Evolutionary conservation across 1,284 basidiomycete species (phyloP).

Genomic region (Leccinum ponderosum): DNA sequence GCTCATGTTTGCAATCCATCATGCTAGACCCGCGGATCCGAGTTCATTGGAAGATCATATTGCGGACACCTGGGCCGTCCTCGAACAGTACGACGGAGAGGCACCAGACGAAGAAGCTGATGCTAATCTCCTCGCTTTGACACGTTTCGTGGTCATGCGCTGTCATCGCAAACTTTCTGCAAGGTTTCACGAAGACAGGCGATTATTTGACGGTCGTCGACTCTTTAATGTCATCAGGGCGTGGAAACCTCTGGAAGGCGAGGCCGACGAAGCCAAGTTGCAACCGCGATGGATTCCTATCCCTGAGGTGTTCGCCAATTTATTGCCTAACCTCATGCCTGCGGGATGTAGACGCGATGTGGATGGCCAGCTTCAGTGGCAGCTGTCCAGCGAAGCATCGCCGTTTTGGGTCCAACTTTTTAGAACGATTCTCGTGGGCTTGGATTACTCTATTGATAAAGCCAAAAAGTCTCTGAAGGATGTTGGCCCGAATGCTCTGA

Average conservation of each 20-base stretch:
- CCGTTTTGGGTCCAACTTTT: background rate
- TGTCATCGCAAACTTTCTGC: background rate
- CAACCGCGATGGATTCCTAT: background rate
- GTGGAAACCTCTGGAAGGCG: background rate
- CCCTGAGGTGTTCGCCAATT: background rate
- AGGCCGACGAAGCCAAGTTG: background rate
- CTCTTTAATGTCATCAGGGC: background rate
- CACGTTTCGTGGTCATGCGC: background rate
- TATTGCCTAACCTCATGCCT: too few relatives aligned
- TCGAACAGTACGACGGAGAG: background rate
- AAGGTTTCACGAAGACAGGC: background rate
- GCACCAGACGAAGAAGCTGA: background rate
- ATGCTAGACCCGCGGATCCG: background rate
- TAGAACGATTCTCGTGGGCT: background rate
- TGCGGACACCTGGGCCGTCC: background rate
- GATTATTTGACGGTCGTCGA: background rate
- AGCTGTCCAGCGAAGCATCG: background rate
- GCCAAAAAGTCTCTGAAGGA: background rate
- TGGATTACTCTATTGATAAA: rapidly evolving
- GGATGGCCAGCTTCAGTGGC: background rate
- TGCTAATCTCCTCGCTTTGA: background rate
- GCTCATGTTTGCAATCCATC: background rate
- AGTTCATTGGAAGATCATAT: background rate
- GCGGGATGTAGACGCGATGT: background rate
- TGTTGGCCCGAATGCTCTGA: background rate